Evolutionary conservation across 768 basidiomycete genomes (phyloP), one percentile per base, ranked within the genome.

Genomic region (Suillus tomentosus): DNA sequence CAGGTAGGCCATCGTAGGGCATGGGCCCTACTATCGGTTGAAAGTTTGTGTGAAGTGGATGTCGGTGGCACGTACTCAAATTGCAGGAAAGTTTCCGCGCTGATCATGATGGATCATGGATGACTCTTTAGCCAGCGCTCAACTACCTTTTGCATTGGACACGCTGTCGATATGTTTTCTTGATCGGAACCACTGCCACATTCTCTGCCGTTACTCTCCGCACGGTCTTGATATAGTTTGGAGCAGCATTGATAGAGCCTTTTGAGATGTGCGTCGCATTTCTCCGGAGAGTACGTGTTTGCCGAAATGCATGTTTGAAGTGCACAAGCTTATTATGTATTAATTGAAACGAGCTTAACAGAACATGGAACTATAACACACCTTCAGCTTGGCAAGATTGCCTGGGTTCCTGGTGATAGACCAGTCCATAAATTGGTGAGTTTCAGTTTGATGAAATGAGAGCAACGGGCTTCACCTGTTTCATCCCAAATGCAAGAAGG

Each of bases 241-340:
- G 82, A 77, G 69, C 90, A 92, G 66, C 90, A 91, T 63, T 70
- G 63, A 70, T 91, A 91, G 19, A 92, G 79, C 27, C 75, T 78
- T 59, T 82, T 77, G 24, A 91, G 69, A 13, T 80, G 71, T 10
- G 75, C 69, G 50, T 86, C 78, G 69, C 90, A 92, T 65, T 81
- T 85, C 22, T 89, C 88, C 0, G 87, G 89, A 3, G 67, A 68
- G 69, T 89, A 91, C 0, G 86, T 88, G 72, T 91, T 82, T 65
- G 82, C 85, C 60, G 80, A 81, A 37, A 91, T 78, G 70, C 90
- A 92, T 1, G 77, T 62, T 51, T 91, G 90, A 3, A 91, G 76
- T 24, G 78, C 73, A 69, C 90, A 91, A 0, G 90, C 90, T 91
- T 57, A 24, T 39, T 14, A 56, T 56, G 37, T 39, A 39, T n/a